Percentiles rank a stretch among this genome's conserved stretches.
Evolutionary conservation across 164 flowering plant species (phyloP).

Genomic region (Piper betle): DNA sequence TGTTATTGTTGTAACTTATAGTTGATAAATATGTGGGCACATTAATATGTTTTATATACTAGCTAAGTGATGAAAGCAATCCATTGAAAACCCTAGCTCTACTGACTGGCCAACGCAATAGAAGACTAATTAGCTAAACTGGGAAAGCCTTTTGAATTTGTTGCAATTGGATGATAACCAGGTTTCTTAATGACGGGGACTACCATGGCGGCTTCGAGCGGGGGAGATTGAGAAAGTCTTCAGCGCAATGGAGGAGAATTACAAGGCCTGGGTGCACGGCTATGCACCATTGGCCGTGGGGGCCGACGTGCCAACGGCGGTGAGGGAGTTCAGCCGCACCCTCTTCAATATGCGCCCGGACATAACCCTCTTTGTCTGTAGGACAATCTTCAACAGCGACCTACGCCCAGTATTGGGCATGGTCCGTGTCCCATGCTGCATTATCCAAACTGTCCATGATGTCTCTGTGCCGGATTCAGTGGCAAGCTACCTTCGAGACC

Average conservation of each 20-base stretch:
- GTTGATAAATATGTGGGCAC: no score
- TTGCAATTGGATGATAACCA: constrained; percentile 2
- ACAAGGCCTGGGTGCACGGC: constrained; percentile 82
- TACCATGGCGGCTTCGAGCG: constrained; percentile 84
- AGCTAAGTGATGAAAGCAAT: no score
- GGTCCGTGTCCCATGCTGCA: constrained; percentile 70
- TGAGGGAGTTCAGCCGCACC: constrained; percentile 85
- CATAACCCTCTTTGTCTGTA: constrained; percentile 60
- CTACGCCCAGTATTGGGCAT: constrained; percentile 50
- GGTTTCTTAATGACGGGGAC: constrained; percentile 67
- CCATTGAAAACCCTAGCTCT: no score
- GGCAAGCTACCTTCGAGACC: constrained; percentile 49
- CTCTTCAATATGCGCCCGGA: constrained; percentile 96
- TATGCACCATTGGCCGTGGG: constrained; percentile 91
- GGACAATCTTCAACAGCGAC: constrained; percentile 61
- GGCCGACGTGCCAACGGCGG: constrained; percentile 89
- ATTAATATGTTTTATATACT: no score
- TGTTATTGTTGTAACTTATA: no score
- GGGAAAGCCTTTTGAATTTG: background rate
- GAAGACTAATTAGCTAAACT: background rate
- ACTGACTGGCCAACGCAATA: background rate
- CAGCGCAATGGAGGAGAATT: constrained; percentile 73
- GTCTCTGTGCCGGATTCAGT: constrained; percentile 73
- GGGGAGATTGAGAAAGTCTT: constrained; percentile 73
- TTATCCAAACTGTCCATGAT: constrained; percentile 74